Percentiles rank a stretch among this genome's conserved stretches.
These are phyloP conservation scores for Neofusicoccum kwambonambiense DNA, from an alignment of 2,329 filamentous ascomycete genomes.

Conservation along the genomic window DNA sequence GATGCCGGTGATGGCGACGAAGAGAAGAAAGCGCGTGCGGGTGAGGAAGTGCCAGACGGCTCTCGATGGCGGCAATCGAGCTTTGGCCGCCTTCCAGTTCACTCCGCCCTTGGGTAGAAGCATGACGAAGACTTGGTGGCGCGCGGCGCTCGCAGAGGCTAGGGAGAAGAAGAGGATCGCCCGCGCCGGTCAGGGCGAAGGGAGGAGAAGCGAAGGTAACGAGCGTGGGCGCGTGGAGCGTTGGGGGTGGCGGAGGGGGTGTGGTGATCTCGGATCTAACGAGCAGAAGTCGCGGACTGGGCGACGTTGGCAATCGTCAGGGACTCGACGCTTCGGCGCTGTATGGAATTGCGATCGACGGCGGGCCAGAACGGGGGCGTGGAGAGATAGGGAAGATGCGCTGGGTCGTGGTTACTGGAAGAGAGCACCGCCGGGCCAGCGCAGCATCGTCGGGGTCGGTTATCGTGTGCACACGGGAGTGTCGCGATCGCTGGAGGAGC, in stretches of 20 bases:
- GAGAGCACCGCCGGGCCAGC: slow-evolving; percentile 11
- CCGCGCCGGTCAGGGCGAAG: slow-evolving; percentile 23
- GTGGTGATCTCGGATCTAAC: slow-evolving; percentile 12
- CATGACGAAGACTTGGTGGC: slow-evolving; percentile 53
- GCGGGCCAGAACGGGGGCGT: not conserved
- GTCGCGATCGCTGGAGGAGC: slow-evolving; percentile 5
- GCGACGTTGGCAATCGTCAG: slow-evolving; percentile 11
- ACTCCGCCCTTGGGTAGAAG: slow-evolving; percentile 86
- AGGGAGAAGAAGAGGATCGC: slow-evolving; percentile 20
- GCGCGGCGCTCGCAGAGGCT: slow-evolving; percentile 12
- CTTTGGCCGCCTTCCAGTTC: slow-evolving; percentile 87
- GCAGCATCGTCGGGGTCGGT: slow-evolving; percentile 1
- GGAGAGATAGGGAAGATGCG: not conserved
- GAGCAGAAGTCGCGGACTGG: not conserved
- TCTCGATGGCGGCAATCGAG: slow-evolving; percentile 73
- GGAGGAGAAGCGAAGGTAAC: slow-evolving; percentile 14
- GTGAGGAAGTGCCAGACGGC: slow-evolving; percentile 64
- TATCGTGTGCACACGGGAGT: not conserved
- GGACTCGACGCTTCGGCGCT: not conserved
- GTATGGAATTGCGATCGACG: slow-evolving; percentile 8
- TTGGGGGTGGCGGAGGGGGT: not conserved
- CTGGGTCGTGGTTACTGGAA: slow-evolving; percentile 1
- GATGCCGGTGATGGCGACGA: slow-evolving; percentile 67
- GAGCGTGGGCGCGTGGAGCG: slow-evolving; percentile 17
- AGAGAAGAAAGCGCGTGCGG: slow-evolving; percentile 73